Evolutionary conservation across 1,284 basidiomycete species (phyloP).

Genomic region (Megacollybia platyphylla): DNA sequence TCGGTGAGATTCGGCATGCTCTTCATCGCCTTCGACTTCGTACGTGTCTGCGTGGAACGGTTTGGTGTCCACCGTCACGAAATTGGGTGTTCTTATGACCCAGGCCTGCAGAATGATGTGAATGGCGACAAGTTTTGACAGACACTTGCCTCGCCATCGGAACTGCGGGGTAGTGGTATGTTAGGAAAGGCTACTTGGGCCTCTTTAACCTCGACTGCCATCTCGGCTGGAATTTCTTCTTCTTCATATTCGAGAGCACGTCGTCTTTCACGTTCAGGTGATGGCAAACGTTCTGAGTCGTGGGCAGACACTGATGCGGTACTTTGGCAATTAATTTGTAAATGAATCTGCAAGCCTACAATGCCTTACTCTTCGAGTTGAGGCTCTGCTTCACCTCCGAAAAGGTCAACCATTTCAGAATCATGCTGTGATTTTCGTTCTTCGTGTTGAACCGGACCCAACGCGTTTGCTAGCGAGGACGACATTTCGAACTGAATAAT

Average conservation of each 20-base stretch:
- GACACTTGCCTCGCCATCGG: constrained; percentile 53
- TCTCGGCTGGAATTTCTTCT: constrained; percentile 51
- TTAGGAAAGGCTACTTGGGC: constrained; percentile 69
- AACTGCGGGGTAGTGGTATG: constrained; percentile 58
- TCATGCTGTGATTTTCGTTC: constrained; percentile 19
- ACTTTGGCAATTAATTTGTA: constrained; percentile 6
- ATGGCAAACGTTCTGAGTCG: constrained; percentile 36
- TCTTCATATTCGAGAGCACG: constrained; percentile 73
- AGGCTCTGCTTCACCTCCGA: constrained; percentile 56
- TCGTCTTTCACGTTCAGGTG: constrained; percentile 56
- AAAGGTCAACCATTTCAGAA: constrained; percentile 65
- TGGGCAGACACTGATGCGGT: constrained; percentile 9
- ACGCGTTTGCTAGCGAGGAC: no score
- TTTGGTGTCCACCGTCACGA: constrained; percentile 70
- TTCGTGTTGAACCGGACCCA: no score
- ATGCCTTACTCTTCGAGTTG: constrained; percentile 20
- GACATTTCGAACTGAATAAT: no score
- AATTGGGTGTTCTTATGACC: constrained; percentile 77
- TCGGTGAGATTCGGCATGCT: constrained; percentile 47
- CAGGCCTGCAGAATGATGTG: constrained; percentile 40
- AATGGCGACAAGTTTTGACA: background rate
- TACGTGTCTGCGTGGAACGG: constrained; percentile 77
- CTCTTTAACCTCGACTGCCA: constrained; percentile 45
- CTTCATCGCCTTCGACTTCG: constrained; percentile 50
- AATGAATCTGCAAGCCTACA: background rate